Base-by-base conservation (phyloP, 495 filamentous ascomycete species). In the Parathielavia hyrcaniae region DNA sequence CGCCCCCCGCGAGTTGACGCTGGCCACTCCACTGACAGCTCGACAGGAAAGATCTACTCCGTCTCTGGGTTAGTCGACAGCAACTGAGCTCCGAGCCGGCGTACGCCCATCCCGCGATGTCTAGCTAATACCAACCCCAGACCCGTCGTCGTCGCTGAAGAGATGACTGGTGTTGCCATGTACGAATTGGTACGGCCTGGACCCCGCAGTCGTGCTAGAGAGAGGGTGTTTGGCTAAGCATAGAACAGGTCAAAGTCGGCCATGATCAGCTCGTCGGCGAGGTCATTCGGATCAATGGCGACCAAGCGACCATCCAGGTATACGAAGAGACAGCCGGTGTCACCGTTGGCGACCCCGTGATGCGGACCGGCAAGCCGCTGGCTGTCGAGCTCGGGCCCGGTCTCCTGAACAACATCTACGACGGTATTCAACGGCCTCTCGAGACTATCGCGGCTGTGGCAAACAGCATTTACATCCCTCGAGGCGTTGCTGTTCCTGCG, bases 131-230 rank as follows among this genome's bases (percentile, higher is more conserved):
- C 20, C 44, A 59, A 36, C 3, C 12, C 57, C 68, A 93, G 91
- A 53, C 95, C 93, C 64, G 93, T 99, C 77, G 86, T 97, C 63
- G 84, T 97, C 64, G 93, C 95, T 69, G 91, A 97, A 79, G 84
- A 97, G 72, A 96, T 97, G 91, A 88, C 91, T 69, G 93, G 93
- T 69, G 95, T 93, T 85, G 91, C 93, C 68, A 97, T 99, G 95
- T 97, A 99, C 81, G 93, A 99, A 78, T 77, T 99, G 82, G 92
- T 70, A 69, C 39, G 68, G 34, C 44, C 43, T 26, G 8, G 17
- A 11, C 39, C 16, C 17, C 20, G 35, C 35, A 11, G 11, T 11
- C n/a, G 16, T 22, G 1, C 92, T 75, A 59, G 80, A 61, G n/a
- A n/a, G n/a, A 55, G 50, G 44, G 26, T 26, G 46, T 11, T 57